Conservation (phyloP, 768 basidiomycete genomes). For the Terana coerulea region DNA sequence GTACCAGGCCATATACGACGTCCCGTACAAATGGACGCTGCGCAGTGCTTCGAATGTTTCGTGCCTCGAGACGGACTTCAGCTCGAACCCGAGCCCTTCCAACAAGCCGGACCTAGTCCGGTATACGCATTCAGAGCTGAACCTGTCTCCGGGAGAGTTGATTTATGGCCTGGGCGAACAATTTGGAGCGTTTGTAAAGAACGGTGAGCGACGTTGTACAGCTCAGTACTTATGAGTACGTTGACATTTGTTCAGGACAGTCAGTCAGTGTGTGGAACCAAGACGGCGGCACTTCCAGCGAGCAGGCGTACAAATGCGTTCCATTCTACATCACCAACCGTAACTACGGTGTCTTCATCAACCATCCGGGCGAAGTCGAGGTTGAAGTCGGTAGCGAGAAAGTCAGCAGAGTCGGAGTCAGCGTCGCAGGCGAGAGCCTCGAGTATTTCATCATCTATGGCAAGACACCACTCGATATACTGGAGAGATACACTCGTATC, state of each 20-base stretch:
- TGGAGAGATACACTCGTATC: conserved; percentile 58
- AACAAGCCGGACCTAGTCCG: conserved; percentile 39
- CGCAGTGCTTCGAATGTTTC: conserved; percentile 50
- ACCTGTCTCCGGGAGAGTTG: conserved; percentile 64
- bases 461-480: conserved; percentile 59
- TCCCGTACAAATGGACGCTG: conserved; percentile 51
- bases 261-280: conserved; percentile 66
- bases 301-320: conserved; percentile 64
- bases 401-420: conserved; percentile 59
- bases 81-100: conserved; percentile 51
- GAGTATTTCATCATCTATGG: conserved; percentile 76
- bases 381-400: conserved; percentile 69
- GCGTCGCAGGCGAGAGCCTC: conserved; percentile 56
- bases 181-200: conserved; percentile 73
- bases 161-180: conserved; percentile 76
- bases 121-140: conserved; percentile 57
- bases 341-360: conserved; percentile 74
- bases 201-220: conserved; percentile 46
- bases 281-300: conserved; percentile 71
- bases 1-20: conserved; percentile 53
- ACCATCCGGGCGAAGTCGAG: conserved; percentile 73
- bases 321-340: conserved; percentile 69
- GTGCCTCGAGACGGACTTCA: conserved; percentile 52
- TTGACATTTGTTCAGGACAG: conserved; percentile 37
- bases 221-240: background rate